Evolutionary conservation across 1,284 basidiomycete genomes (phyloP), one percentile per base, ranked within the genome.

Genomic region (Rhodotorula sp.): DNA sequence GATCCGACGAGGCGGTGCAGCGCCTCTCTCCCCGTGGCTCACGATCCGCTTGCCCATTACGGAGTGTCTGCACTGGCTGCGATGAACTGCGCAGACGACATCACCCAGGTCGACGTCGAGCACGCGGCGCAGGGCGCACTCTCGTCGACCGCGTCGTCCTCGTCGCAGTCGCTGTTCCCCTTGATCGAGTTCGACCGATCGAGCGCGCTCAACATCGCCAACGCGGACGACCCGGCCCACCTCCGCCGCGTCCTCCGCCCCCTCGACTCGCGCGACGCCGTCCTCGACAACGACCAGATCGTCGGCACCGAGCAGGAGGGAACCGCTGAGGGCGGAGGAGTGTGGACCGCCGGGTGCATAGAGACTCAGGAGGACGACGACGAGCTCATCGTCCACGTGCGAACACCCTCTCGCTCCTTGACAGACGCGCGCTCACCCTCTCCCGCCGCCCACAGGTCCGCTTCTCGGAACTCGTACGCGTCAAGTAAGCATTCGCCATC

Each of bases 201-300:
- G 0, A 37, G 54, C 59, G 64, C 68, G 15, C 62, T 72, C 57
- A 77, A 77, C 59, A 51, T 73, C 34, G 55, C 46, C 51, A 44
- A 67, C 25, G 36, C 36, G 13, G 46, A 25, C 44, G 60, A 57
- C 12, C 22, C 39, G 13, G 21, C 61, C 21, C 59, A 64, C 25
- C 32, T 72, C 25, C 64, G 62, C 34, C 65, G 74, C 29, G 57
- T 76, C 19, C 58, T 77, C 6, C 36, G 76, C 19, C 70, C 74
- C 6, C 59, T 74, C 29, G 76, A 77, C 66, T 90, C 90, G 2
- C 88, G 87, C 76, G 86, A 84, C 27, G 81, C 91, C 50, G 89
- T 92, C 71, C 91, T 92, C 80, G 87, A 88, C 2, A 92, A 91
- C 90, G 86, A 79, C 34, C 82, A 90, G 76, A 84, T 91, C 58